A percentile compares a stretch with the other conserved stretches of the same genome.
Evolutionary conservation across 371 early-diverging fungal species (phyloP).

Genomic region (Mucor circinelloides): DNA sequence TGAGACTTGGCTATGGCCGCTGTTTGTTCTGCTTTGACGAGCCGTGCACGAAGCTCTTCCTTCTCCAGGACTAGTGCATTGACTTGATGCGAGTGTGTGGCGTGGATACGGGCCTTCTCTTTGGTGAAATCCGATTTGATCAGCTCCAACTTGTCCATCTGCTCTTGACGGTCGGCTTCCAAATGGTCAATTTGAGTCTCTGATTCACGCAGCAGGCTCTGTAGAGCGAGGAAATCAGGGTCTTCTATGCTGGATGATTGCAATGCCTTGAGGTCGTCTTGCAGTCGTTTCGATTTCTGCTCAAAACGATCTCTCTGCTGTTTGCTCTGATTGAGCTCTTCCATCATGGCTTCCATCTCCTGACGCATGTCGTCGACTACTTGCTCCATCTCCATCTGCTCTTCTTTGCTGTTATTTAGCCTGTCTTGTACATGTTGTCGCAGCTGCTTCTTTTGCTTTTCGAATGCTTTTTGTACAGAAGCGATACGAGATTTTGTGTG

Average conservation of each 20-base stretch:
- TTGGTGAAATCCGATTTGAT: neutral
- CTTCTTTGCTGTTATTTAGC: conserved; percentile 1
- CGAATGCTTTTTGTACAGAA: neutral
- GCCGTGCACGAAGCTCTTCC: neutral
- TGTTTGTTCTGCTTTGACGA: conserved; percentile 4
- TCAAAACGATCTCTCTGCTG: neutral
- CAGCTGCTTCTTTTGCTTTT: neutral
- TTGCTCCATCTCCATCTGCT: conserved; percentile 14
- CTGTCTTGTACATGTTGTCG: conserved; percentile 1
- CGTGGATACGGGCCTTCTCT: neutral
- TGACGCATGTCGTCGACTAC: conserved; percentile 14
- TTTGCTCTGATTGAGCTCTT: conserved; percentile 13
- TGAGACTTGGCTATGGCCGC: neutral
- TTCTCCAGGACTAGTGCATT: neutral
- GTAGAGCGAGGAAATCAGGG: neutral
- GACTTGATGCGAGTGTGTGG: conserved; percentile 2
- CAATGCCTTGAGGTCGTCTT: conserved; percentile 1
- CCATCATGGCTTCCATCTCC: conserved; percentile 25
- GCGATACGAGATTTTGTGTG: neutral
- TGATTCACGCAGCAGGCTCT: conserved; percentile 4
- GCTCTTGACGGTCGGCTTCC: neutral
- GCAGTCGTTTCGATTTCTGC: conserved; percentile 3
- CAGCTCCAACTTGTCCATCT: neutral
- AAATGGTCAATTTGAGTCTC: conserved; percentile 3
- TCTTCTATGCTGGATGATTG: neutral